Base-by-base conservation (phyloP, 2,329 filamentous ascomycete genomes). In the Fusarium pilosicola region DNA sequence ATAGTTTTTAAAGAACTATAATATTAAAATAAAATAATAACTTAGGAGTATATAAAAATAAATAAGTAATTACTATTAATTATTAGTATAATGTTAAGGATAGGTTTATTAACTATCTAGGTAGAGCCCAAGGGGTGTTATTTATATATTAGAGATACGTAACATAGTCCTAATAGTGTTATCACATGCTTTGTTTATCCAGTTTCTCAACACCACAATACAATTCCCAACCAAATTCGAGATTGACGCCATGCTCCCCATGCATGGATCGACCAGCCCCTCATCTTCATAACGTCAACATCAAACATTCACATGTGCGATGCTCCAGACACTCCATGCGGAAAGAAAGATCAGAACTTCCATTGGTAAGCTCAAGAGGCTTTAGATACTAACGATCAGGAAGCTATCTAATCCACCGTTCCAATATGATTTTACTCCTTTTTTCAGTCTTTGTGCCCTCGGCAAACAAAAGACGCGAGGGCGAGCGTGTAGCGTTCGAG, bases 301-400 rank as follows among this genome's bases (percentile, higher is more conserved):
- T 14, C 24, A 34, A 61, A 61, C 46, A 59, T 60, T 56, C 56
- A 62, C 59, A 41, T 36, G 60, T 26, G 24, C 62, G 67, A 42
- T 39, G 24, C 38, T 55, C 22, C 22, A 39, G 54, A 51, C 41
- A 57, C 38, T 62, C 32, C 26, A 26, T 67, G 26, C 71, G 68
- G 74, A 67, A 75, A 71, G 73, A 78, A 77, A 75, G 76, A 78
- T 65, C 36, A 73, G 68, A 61, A 75, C 74, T 78, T 78, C 77
- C 77, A 78, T 78, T 78, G 70, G 68, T 56, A 70, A 78, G 76
- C 76, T 65, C 38, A 62, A 67, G 38, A 52, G 68, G 76, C 73
- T 71, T 72, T 62, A 55, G 51, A 65, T 52, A 68, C 63, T 68
- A 49, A 75, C 57, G 70, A 74, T 52, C 64, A 77, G 74, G 77